Evolutionary conservation across 78 protist genomes (phyloP).

Genomic region (Dictyostelium discoideum): dicty_2.7 NC_007089.4:3008001-3008500

Average conservation of each 20-base stretch:
- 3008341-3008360: too few relatives aligned
- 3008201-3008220: slow-evolving; percentile 97
- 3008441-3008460: slow-evolving; percentile 92
- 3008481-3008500: slow-evolving; percentile 98
- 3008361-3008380: slow-evolving; percentile 72
- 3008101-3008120: slow-evolving; percentile 88
- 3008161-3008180: slow-evolving; percentile 93
- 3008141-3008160: slow-evolving; percentile 96
- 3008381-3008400: slow-evolving; percentile 81
- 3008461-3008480: slow-evolving; percentile 98
- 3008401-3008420: slow-evolving; percentile 52
- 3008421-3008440: slow-evolving; percentile 78
- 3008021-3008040: slow-evolving; percentile 77
- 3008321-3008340: slow-evolving; percentile 12
- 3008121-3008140: slow-evolving; percentile 36
- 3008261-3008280: slow-evolving; percentile 98
- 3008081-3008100: slow-evolving; percentile 95
- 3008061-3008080: slow-evolving; percentile 91
- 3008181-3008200: slow-evolving; percentile 89
- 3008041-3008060: slow-evolving; percentile 60
- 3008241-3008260: slow-evolving; percentile 91
- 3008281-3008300: slow-evolving; percentile 98
- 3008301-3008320: slow-evolving; percentile 65
- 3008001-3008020: slow-evolving; percentile 77
- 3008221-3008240: slow-evolving; percentile 98